Conservation (phyloP, 2,329 filamentous ascomycete species). For the Scopulariopsis brevicaulis region DNA sequence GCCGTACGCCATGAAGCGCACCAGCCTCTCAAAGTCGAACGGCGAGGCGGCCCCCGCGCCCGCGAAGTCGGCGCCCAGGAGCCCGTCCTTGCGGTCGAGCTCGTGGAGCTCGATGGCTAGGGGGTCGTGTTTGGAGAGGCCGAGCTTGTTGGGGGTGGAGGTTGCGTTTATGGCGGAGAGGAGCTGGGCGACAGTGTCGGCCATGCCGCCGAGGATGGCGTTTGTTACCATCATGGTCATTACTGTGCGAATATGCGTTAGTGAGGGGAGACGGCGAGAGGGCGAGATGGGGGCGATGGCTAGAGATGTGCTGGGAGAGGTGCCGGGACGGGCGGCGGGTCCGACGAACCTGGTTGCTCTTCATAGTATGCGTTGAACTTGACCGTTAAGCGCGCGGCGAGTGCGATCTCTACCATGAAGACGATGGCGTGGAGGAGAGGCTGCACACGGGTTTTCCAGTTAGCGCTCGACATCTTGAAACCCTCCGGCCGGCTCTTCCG, state of each 20-base stretch:
- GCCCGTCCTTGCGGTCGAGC: constrained; percentile 61
- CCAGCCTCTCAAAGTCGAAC: constrained; percentile 92
- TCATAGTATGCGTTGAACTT: constrained; percentile 94
- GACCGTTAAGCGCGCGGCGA: constrained; percentile 69
- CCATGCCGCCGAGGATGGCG: constrained; percentile 86
- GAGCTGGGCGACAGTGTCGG: constrained; percentile 90
- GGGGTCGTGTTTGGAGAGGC: constrained; percentile 52
- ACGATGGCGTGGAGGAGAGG: constrained; percentile 78
- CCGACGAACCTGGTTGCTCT: constrained; percentile 61
- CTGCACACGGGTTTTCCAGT: constrained; percentile 31
- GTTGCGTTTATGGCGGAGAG: constrained; percentile 73
- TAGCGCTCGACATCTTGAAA: background rate
- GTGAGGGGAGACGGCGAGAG: constrained; percentile 1
- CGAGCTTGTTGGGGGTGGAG: constrained; percentile 50
- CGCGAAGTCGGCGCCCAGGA: constrained; percentile 4
- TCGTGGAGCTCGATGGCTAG: constrained; percentile 84
- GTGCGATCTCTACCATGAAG: constrained; percentile 78
- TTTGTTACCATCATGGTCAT: constrained; percentile 99
- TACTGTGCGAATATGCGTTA: constrained; percentile 36
- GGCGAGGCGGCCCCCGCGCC: constrained; percentile 56
- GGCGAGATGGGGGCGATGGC: too few relatives aligned
- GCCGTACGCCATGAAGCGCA: constrained; percentile 93
- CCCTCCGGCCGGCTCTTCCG: background rate
- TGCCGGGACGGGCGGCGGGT: background rate
- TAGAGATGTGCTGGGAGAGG: background rate